Base-by-base conservation (phyloP, 345 rosid genomes). In the Populus alba region DNA sequence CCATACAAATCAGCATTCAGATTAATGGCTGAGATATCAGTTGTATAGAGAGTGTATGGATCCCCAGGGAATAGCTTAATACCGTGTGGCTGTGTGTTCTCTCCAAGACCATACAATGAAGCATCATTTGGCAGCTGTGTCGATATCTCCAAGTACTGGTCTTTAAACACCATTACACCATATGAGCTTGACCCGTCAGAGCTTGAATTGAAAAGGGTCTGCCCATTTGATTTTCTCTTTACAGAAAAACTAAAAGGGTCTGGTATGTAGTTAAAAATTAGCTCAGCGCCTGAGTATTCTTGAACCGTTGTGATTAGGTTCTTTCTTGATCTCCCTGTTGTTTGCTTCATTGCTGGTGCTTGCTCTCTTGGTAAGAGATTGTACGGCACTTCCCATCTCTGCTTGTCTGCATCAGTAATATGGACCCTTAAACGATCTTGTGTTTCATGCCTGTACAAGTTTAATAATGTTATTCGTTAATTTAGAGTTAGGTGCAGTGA, bases 341-440 rank as follows among this genome's bases (percentile, higher is more conserved):
- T 72, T 79, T 82, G 87, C 55, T 88, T 92, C 61, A 80, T 25
- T 29, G 75, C 79, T 41, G 97, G 95, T 1, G 97, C 92, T 37
- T 85, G 85, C 53, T 92, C 93, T 70, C 99, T 82, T 0, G 98
- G 98, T 53, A 97, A 83, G 62, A 97, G 92, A 73, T 87, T 83
- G 89, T 92, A 94, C 2, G 98, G 99, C 2, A 97, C 97, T 82
- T 92, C 98, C 99, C 99, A 97, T 80, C 99, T 80, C 85, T 86
- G 91, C 76, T 92, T 88, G 84, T 79, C 80, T 1, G 99, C 97
- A 82, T 97, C 99, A 3, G 99, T 94, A 72, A 92, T 92, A 84
- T 86, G 89, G 10, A 97, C 97, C 71, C 97, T 89, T 63, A 97
- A 84, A 37, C 99, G 97, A 55, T 80, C 85, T 11, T 87, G 85